Conservation (phyloP, 306 rosid species). For the Amphicarpaea edgeworthii region DNA sequence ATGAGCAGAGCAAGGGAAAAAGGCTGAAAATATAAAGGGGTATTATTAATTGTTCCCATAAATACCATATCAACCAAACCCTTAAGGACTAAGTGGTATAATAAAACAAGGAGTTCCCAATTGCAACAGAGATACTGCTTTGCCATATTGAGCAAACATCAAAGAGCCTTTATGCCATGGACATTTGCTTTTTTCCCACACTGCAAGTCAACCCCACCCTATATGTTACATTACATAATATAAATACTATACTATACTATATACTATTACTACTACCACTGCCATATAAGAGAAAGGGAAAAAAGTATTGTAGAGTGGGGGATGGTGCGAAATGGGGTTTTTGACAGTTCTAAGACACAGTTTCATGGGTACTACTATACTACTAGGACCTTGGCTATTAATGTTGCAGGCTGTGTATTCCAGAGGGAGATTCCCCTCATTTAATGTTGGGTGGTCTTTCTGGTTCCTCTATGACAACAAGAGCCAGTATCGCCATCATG, state of each 20-base stretch:
- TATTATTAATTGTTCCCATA: slow-evolving; percentile 54
- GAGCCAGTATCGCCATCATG: slow-evolving; percentile 65
- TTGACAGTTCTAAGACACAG: slow-evolving; percentile 37
- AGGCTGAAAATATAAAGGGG: slow-evolving; percentile 3
- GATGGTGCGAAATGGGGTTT: slow-evolving; percentile 37
- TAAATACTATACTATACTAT: neutral
- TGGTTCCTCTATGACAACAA: slow-evolving; percentile 42
- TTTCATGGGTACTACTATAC: slow-evolving; percentile 40
- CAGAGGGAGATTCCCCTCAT: slow-evolving; percentile 73
- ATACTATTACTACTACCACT: no score
- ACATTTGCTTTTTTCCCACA: slow-evolving; percentile 39
- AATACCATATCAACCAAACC: slow-evolving; percentile 58
- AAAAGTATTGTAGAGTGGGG: neutral
- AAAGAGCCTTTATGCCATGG: slow-evolving; percentile 30
- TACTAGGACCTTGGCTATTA: slow-evolving; percentile 50
- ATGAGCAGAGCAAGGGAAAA: neutral
- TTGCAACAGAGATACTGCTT: slow-evolving; percentile 57
- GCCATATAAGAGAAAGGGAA: no score
- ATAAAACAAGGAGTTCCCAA: slow-evolving; percentile 50
- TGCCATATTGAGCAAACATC: slow-evolving; percentile 52
- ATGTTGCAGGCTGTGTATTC: slow-evolving; percentile 58
- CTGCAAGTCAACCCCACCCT: slow-evolving; percentile 49
- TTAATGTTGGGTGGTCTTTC: slow-evolving; percentile 54
- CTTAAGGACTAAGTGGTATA: slow-evolving; percentile 11
- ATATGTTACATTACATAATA: no score